Evolutionary conservation across 305 asterid genomes (phyloP).

Genomic region (Fraxinus dipetala): DNA sequence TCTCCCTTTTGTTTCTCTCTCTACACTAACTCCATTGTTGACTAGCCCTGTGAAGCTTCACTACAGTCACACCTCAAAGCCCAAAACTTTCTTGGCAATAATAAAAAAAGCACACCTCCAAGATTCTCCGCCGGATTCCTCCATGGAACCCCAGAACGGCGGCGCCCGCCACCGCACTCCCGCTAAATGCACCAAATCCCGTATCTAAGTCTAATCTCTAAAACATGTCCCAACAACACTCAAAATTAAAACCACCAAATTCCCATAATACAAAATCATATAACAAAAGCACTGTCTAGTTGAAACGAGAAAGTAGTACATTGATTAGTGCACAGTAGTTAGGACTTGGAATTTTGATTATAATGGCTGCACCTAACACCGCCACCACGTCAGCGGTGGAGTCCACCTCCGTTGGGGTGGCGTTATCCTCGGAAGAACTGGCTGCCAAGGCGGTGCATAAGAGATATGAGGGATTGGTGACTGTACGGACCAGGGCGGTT

Average conservation of each 20-base stretch:
- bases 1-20: background rate
- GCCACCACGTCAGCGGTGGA: constrained; percentile 33
- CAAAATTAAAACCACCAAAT: background rate
- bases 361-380: constrained; percentile 54
- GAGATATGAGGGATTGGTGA: constrained; percentile 76
- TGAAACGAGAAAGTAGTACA: constrained; percentile 13
- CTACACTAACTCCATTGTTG: constrained; percentile 23
- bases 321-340: constrained; percentile 22
- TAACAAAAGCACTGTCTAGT: background rate
- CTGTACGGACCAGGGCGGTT: constrained; percentile 77
- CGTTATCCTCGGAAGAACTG: constrained; percentile 47
- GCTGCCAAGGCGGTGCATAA: constrained; percentile 78
- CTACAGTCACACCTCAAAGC: background rate
- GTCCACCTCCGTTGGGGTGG: constrained; percentile 21
- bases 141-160: constrained; percentile 37
- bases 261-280: constrained; percentile 3
- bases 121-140: constrained; percentile 41
- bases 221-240: background rate
- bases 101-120: background rate
- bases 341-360: constrained; percentile 11
- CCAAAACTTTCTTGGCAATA: background rate
- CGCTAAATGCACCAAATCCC: constrained; percentile 21
- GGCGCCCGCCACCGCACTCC: constrained; percentile 28
- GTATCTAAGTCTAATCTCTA: background rate
- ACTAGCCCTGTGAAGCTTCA: constrained; percentile 4